phyloP scores from a whole-genome alignment of 2,329 filamentous ascomycete genomes.

The Helotiales sp. region DNA sequence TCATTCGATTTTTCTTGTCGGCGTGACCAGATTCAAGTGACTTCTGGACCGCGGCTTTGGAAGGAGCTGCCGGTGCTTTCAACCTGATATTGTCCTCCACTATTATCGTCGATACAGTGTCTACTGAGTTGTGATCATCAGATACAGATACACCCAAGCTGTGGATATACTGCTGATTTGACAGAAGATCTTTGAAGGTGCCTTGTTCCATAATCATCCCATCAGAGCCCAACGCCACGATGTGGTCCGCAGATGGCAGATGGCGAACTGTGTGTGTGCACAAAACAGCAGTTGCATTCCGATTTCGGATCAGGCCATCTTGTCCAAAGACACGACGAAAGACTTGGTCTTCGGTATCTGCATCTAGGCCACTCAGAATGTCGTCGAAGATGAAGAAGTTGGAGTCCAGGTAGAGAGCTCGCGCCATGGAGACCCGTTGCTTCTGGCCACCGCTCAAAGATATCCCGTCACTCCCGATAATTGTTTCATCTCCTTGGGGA shows the following conservation, averaged over 20 bases:
- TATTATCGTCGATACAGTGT: not conserved
- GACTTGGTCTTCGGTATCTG: conserved; percentile 31
- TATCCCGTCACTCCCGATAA: conserved; percentile 26
- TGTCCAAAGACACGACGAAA: conserved; percentile 28
- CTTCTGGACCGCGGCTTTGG: conserved; percentile 1
- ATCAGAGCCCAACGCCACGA: conserved; percentile 44
- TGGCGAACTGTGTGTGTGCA: conserved; percentile 41
- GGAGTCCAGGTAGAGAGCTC: conserved; percentile 24
- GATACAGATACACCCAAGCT: conserved; percentile 29
- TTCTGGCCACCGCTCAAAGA: conserved; percentile 28
- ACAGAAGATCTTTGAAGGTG: conserved; percentile 39
- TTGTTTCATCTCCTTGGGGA: conserved; percentile 34
- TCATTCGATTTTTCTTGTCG: conserved; percentile 4
- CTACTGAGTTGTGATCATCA: not conserved
- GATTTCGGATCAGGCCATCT: conserved; percentile 27
- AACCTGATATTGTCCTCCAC: not conserved
- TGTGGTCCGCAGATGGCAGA: conserved; percentile 46
- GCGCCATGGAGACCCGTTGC: conserved; percentile 37
- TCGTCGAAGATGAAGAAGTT: conserved; percentile 33
- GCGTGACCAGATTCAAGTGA: not conserved
- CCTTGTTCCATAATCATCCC: conserved; percentile 48
- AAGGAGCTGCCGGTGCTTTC: not conserved
- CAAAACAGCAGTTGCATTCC: conserved; percentile 45
- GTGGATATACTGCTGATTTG: conserved; percentile 35
- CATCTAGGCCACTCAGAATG: conserved; percentile 36